Base-by-base conservation (phyloP, 805 yeast genomes). In the Candida peoriensis region DNA sequence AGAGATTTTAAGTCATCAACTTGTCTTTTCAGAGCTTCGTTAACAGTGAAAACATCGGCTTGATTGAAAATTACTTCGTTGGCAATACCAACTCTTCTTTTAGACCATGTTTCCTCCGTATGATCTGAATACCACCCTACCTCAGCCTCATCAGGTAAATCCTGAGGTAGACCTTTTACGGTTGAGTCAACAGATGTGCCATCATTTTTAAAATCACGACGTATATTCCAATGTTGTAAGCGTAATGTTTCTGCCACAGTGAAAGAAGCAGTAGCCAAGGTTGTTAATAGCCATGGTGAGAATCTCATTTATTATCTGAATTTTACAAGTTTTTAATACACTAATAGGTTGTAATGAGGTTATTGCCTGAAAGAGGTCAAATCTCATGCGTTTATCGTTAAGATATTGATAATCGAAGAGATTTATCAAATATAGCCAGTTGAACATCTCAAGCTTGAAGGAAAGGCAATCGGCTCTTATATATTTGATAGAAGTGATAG, bases 11-110 rank as follows among this genome's bases (percentile, higher is more conserved):
- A 41, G 21, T 66, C 69, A 4, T 44, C 43, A 11, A 68, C 58
- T 44, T 67, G 74, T 34, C 64, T 54, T 14, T 55, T 39, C 29
- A 60, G 37, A 6, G 57, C 66, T 43, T 67, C 73, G 37, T 67
- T 65, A 12, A 66, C 60, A 20, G 57, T 43, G 34, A 63, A 58
- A 7, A 63, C 41, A 30, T 60, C 64, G 2, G 55, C 59, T 12
- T 46, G 35, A 33, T 56, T 58, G 46, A 61, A 61, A 9, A 52
- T 30, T n/a, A 63, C 63, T 22, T 60, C 60, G 34, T 63, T 60
- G n/a, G 52, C 54, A 10, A 62, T 46, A 5, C 57, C 64, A 19
- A 61, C 48, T 30, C 68, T 44, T 21, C 68, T 47, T 16, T 32
- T 26, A 5, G 64, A 56, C 68, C 68, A 63, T 8, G 63, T 46